Base-by-base conservation (phyloP, 345 rosid species). In the Pugionium dolabratum region DNA sequence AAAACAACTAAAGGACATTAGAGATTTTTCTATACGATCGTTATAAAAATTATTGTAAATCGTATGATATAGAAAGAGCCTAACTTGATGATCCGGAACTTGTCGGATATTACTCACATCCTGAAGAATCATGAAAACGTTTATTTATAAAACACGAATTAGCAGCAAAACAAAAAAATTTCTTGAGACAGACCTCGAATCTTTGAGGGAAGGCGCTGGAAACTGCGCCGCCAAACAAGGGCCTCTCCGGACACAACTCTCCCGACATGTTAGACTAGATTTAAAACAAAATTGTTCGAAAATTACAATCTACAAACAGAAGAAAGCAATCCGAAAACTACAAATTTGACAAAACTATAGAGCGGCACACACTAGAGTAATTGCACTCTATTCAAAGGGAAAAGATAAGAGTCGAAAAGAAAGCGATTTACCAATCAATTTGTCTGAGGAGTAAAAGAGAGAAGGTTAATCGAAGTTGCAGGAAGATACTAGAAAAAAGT, bases 61-160 rank as follows among this genome's bases (percentile, higher is more conserved):
- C 26, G 4, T 1, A 57, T 58, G 30, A 27, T 3, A 50, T 31
- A 71, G 30, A 41, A 4, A 44, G 40, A 55, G 42, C 2, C 56
- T 7, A 57, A 86, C 92, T 92, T 89, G 94, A 72, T 89, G 82
- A 79, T 89, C 81, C 3, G 94, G 96, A 43, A 86, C 91, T 73
- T 82, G 77, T 1, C 94, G 85, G 44, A 89, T 54, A 64, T 83
- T 57, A 75, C 94, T 86, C 70, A 85, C 87, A 74, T 89, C 94
- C 96, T 86, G 26, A 56, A 33, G 25, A 57, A 48, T 44, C 49
- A 44, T 3, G 32, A 7, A 41, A 29, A 28, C 10, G 39, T n/a
- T 59, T n/a, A 42, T 2, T 7, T 25, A 4, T 5, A 1, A 0
- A 35, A 39, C 5, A 4, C n/a, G 1, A 42, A 31, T 29, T 11